Evolutionary conservation across 2,329 filamentous ascomycete genomes (phyloP), one percentile per base, ranked within the genome.

Genomic region (Aspergillus sp.): DNA sequence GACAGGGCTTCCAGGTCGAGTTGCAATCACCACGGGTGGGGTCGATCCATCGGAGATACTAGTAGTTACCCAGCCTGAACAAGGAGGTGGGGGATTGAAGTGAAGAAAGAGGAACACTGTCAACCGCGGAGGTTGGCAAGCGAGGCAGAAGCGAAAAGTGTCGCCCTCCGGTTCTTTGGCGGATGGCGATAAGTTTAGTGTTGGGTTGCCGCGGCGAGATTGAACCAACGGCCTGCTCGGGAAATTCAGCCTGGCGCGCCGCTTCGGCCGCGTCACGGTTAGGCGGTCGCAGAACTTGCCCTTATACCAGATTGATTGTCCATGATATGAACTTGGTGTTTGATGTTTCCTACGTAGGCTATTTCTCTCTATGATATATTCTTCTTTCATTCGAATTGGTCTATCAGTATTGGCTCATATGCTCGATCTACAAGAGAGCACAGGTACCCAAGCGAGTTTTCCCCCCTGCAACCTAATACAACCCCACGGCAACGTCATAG

Each of bases 191-290:
- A 55, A 55, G 53, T 55, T 53, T n/a, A 47, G 43, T 58, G 50
- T 53, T 38, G 55, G 56, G 55, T 45, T 61, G 56, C 48, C 63
- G 47, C 52, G 58, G 56, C 59, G 59, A 58, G 51, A 53, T 55
- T 55, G 23, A 23, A 41, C 21, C 51, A 32, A 55, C 41, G 23
- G 10, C 53, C 53, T 47, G 51, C 57, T 59, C 63, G 63, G 65
- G 57, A 65, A 63, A 64, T 64, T 64, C 60, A 62, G 54, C 57
- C 57, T 57, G 61, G 60, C 58, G 41, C 41, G 23, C 25, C 47
- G n/a, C 47, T 30, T 28, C 47, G 47, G 58, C 60, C 57, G 58
- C 56, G 39, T 55, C 48, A 61, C 58, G 62, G 41, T 21, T 45
- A 13, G 64, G 62, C 62, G 64, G 63, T 65, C 61, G 58, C 56